These are phyloP conservation scores for Pestalotiopsis sp. DNA, from an alignment of 2,329 filamentous ascomycete species.

Conservation along the genomic window DNA sequence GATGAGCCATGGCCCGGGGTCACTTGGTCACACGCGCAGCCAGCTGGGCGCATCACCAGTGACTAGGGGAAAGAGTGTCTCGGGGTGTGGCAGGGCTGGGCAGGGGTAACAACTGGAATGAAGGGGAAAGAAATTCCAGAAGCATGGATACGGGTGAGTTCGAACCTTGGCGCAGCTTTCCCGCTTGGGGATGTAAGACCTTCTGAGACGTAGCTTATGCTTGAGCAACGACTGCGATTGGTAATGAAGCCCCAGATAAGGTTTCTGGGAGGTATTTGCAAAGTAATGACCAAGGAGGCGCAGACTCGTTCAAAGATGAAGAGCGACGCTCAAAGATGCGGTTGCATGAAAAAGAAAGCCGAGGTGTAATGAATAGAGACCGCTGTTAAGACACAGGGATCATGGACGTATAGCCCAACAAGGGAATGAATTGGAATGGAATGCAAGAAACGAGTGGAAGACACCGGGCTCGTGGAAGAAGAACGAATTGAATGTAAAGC, in stretches of 20 bases:
- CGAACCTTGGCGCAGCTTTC: constrained; percentile 29
- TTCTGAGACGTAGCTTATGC: not conserved
- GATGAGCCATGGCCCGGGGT: not conserved
- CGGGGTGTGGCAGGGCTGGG: constrained; percentile 20
- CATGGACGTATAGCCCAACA: constrained; percentile 15
- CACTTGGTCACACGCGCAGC: not conserved
- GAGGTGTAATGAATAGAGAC: constrained; percentile 9
- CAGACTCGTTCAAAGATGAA: not conserved
- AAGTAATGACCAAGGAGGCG: not conserved
- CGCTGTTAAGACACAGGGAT: constrained; percentile 1
- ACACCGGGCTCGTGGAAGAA: constrained; percentile 18
- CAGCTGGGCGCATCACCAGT: not conserved
- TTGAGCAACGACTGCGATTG: not conserved
- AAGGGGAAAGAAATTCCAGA: not conserved
- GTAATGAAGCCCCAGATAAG: not conserved
- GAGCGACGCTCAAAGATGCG: not conserved
- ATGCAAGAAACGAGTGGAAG: constrained; percentile 15
- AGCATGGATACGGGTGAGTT: constrained; percentile 21
- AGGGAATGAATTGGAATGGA: constrained; percentile 12
- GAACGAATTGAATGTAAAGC: constrained; percentile 17
- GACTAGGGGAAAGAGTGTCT: not conserved
- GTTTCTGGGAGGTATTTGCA: not conserved
- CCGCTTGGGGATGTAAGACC: constrained; percentile 9
- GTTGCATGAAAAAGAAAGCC: constrained; percentile 8
- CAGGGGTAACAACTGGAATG: constrained; percentile 3